A percentile compares a stretch with the other conserved stretches of the same genome.
phyloP scores from a whole-genome alignment of 2,329 filamentous ascomycete species.

The Cladosporium phlei region DNA sequence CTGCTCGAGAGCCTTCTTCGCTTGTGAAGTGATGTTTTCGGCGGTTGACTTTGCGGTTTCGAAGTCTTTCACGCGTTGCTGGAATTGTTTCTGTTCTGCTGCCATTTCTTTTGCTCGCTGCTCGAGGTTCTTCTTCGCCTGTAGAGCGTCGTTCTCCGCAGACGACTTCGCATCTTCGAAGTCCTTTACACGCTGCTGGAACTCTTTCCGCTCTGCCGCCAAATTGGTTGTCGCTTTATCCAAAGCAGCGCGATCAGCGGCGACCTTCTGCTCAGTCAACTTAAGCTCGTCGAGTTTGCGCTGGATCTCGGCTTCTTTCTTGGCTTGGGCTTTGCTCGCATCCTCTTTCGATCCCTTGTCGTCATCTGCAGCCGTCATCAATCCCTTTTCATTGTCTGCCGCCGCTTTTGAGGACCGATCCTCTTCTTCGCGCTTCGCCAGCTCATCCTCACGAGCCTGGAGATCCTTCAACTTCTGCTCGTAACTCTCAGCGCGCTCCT shows the following conservation, averaged over 20 bases:
- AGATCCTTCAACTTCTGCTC: constrained; percentile 12
- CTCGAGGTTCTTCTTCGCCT: constrained; percentile 3
- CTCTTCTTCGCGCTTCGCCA: constrained; percentile 7
- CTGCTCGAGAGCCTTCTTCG: constrained; percentile 1
- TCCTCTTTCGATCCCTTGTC: background rate
- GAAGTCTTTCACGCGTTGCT: too few species aligned
- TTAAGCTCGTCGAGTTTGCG: constrained; percentile 10
- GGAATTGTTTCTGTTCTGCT: background rate
- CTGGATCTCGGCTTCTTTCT: constrained; percentile 8
- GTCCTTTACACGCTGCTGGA: constrained; percentile 8
- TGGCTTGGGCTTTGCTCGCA: background rate
- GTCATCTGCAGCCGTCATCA: too few species aligned
- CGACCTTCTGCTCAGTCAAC: background rate
- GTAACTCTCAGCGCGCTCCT: constrained; percentile 1
- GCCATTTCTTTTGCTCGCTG: constrained; percentile 1
- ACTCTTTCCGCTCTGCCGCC: constrained; percentile 1
- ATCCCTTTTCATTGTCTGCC: too few species aligned
- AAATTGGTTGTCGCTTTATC: constrained; percentile 3
- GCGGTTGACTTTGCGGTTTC: background rate
- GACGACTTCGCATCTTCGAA: constrained; percentile 1
- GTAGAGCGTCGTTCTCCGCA: background rate
- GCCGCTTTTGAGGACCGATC: background rate
- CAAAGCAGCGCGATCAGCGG: constrained; percentile 3
- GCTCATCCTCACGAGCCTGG: constrained; percentile 5
- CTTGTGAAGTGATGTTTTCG: background rate